A percentile compares a stretch with the other conserved stretches of the same genome.
Evolutionary conservation across 306 rosid genomes (phyloP).

Genomic region (Corylus heterophylla): DNA sequence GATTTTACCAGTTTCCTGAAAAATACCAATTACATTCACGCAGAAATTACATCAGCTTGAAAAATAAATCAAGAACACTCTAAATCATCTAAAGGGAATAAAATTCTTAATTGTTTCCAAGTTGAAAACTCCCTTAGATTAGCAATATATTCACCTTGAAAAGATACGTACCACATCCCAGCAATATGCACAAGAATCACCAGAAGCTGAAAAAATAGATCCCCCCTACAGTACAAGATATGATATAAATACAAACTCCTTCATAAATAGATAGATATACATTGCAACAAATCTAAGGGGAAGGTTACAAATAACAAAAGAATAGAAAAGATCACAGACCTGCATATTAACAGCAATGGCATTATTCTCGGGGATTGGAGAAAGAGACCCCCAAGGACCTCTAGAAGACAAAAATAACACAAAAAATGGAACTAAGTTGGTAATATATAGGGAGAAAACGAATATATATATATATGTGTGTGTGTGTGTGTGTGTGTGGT

Average conservation of each 20-base stretch:
- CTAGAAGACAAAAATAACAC: constrained; percentile 45
- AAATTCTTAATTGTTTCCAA: not conserved
- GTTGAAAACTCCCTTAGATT: not conserved
- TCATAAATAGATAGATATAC: constrained; percentile 17
- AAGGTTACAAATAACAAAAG: constrained; percentile 4
- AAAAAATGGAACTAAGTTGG: constrained; percentile 18
- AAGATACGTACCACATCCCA: constrained; percentile 94
- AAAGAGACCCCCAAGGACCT: constrained; percentile 98
- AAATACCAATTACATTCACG: constrained; percentile 28
- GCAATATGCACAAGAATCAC: constrained; percentile 92
- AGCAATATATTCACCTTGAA: constrained; percentile 46
- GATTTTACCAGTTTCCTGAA: constrained; percentile 75
- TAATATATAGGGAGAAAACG: not conserved
- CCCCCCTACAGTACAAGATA: constrained; percentile 59
- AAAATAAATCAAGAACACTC: constrained; percentile 6
- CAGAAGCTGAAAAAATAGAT: constrained; percentile 82
- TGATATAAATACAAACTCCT: constrained; percentile 16
- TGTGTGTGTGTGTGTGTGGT: not conserved
- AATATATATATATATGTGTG: too few relatives aligned
- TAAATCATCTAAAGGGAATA: not conserved
- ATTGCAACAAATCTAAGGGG: not conserved
- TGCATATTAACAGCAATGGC: constrained; percentile 72
- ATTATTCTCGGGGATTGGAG: constrained; percentile 96
- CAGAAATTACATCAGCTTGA: constrained; percentile 8
- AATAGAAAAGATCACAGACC: constrained; percentile 38